phyloP scores from a whole-genome alignment of 169 alveolate species.

The Theileria orientalis region DNA sequence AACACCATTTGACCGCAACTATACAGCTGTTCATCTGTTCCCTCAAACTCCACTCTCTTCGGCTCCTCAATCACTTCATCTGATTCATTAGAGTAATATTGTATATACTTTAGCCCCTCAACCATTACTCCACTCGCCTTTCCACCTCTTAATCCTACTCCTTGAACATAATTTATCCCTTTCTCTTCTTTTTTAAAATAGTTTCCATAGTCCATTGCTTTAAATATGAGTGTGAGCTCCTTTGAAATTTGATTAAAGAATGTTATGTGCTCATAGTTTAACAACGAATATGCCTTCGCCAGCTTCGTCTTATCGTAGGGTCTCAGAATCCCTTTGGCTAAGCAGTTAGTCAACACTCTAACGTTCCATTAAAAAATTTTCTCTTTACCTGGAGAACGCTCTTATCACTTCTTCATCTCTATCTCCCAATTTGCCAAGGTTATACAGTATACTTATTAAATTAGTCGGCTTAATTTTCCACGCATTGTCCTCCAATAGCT shows the following conservation, averaged over 20 bases:
- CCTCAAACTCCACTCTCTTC: constrained; percentile 25
- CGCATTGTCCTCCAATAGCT: constrained; percentile 25
- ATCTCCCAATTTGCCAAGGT: constrained; percentile 17
- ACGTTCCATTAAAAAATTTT: neutral
- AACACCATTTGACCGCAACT: constrained; percentile 57
- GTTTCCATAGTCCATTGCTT: constrained; percentile 50
- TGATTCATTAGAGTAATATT: neutral
- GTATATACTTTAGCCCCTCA: constrained; percentile 19
- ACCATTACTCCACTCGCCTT: constrained; percentile 50
- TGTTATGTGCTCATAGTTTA: constrained; percentile 61
- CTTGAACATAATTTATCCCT: constrained; percentile 10
- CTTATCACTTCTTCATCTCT: constrained; percentile 31
- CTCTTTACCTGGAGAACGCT: constrained; percentile 22
- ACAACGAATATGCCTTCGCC: constrained; percentile 48
- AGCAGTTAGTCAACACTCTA: constrained; percentile 36
- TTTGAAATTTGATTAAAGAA: constrained; percentile 49
- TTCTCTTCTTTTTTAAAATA: neutral
- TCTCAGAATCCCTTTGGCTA: constrained; percentile 40
- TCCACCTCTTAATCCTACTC: constrained; percentile 18
- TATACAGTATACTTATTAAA: constrained; percentile 28
- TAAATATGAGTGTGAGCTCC: constrained; percentile 38
- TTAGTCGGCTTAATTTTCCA: neutral
- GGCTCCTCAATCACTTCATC: neutral
- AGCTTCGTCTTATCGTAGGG: constrained; percentile 55
- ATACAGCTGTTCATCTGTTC: constrained; percentile 33